These are phyloP conservation scores for Scutellaria barbata DNA, from an alignment of 257 asterid genomes.

Conservation along the genomic window DNA sequence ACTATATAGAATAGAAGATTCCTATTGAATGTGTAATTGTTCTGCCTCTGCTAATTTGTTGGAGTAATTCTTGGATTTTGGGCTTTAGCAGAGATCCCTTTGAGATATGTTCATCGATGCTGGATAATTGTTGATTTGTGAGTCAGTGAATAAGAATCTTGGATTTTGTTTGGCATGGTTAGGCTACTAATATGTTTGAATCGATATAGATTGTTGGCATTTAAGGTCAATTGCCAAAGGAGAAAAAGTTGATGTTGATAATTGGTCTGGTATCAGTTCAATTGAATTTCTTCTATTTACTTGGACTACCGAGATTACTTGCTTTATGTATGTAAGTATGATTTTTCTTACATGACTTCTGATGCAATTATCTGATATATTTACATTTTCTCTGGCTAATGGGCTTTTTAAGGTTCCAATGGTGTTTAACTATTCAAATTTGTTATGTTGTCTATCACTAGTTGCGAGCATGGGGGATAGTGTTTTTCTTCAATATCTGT, in stretches of 20 bases:
- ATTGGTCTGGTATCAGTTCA: background rate
- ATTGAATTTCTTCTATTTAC: background rate
- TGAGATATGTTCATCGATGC: too few species aligned
- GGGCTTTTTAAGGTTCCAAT: background rate
- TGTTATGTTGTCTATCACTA: background rate
- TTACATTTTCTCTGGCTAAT: background rate
- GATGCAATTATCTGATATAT: background rate
- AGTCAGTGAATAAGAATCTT: too few species aligned
- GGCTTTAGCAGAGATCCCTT: too few species aligned
- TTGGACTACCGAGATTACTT: background rate
- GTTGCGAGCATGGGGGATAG: too few species aligned
- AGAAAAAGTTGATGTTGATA: background rate
- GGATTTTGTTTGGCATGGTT: too few species aligned
- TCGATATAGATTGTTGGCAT: background rate
- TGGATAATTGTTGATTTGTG: too few species aligned
- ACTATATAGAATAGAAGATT: background rate
- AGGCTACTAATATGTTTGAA: constrained; percentile 11
- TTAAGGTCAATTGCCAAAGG: background rate
- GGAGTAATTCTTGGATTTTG: constrained; percentile 12
- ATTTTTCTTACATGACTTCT: background rate
- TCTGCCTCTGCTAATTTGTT: background rate
- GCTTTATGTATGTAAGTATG: background rate
- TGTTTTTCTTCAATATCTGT: background rate
- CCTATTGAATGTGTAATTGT: background rate
- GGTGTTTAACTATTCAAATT: background rate